Base-by-base conservation (phyloP, 1,284 basidiomycete species). In the Hymenochaete sp. region DNA sequence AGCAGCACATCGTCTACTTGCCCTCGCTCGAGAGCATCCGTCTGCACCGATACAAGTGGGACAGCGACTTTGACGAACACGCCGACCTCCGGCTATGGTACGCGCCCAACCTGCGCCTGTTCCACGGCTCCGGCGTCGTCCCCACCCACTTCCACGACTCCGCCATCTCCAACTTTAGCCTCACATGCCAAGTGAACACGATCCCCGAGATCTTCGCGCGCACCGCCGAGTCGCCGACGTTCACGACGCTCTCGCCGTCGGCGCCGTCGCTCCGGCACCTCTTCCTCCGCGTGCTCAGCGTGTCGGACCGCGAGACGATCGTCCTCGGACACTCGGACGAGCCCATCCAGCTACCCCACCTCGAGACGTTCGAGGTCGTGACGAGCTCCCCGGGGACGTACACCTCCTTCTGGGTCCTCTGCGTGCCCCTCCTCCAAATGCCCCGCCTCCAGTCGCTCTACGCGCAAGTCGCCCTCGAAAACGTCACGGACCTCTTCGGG, bases 31-130 rank as follows among this genome's bases (percentile, higher is more conserved):
- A 45, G 36, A 35, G 37, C 4, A 26, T 45, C 13, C 26, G 39
- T 18, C 5, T 45, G 13, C 44, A 45, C n/a, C 35, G 44, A 10
- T 45, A 45, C 36, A 45, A 38, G 26, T 45, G 44, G 44, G 44
- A 45, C 44, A 45, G 24, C 19, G 44, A 45, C 44, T 31, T 45
- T n/a, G 44, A 45, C 21, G 44, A 37, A 4, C 27, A 28, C 18
- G 38, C 27, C 27, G 27, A 45, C 36, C 19, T 45, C 35, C 28
- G 16, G 2, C 21, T 21, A 18, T 45, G 44, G 44, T 21, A 32
- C 10, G 44, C 44, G 25, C 44, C 44, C 3, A 45, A 38, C 19
- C 6, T 45, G 26, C 44, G 44, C 13, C 44, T 45, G n/a, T 45
- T 45, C 27, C 44, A 45, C 14, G 44, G 44, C 10, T 28, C 35